Conservation (phyloP, 108 stramenopile species). For the Parietichytrium sp. region DNA sequence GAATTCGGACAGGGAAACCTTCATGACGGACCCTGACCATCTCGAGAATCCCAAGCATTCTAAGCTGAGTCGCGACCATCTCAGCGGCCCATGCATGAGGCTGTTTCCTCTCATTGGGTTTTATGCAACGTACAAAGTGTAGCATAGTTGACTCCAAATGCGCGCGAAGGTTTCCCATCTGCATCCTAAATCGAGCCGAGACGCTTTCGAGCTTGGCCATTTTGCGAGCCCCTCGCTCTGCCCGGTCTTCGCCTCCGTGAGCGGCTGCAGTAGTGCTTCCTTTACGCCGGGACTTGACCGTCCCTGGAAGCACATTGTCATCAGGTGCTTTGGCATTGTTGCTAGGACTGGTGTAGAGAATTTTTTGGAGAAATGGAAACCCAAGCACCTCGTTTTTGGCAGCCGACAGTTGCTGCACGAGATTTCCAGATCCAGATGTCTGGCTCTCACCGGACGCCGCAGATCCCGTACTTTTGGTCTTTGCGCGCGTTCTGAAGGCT, state of each 20-base stretch:
- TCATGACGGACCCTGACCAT: neutral
- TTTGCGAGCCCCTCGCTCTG: neutral
- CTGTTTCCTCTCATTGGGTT: constrained; percentile 77
- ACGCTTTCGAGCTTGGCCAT: constrained; percentile 49
- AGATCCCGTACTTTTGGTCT: too few species aligned
- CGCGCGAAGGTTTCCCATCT: constrained; percentile 72
- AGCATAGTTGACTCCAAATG: constrained; percentile 82
- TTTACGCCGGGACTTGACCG: neutral
- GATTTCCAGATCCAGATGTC: too few species aligned
- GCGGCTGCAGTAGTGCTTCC: neutral
- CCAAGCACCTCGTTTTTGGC: too few species aligned
- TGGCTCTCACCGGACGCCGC: too few species aligned
- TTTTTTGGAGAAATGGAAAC: too few species aligned
- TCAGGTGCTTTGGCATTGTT: neutral
- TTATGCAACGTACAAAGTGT: constrained; percentile 96
- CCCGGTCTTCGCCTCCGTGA: neutral
- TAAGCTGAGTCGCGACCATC: constrained; percentile 4
- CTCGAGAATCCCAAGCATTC: constrained; percentile 7
- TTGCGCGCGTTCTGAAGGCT: too few species aligned
- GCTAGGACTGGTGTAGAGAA: too few species aligned
- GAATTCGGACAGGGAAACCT: constrained; percentile 2
- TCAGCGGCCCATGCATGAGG: neutral
- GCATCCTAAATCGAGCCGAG: constrained; percentile 74
- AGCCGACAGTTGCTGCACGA: too few species aligned
- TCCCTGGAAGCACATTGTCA: neutral